These are phyloP conservation scores for Thalia dealbata DNA, from an alignment of 176 grass and related monocot genomes.

Conservation along the genomic window DNA sequence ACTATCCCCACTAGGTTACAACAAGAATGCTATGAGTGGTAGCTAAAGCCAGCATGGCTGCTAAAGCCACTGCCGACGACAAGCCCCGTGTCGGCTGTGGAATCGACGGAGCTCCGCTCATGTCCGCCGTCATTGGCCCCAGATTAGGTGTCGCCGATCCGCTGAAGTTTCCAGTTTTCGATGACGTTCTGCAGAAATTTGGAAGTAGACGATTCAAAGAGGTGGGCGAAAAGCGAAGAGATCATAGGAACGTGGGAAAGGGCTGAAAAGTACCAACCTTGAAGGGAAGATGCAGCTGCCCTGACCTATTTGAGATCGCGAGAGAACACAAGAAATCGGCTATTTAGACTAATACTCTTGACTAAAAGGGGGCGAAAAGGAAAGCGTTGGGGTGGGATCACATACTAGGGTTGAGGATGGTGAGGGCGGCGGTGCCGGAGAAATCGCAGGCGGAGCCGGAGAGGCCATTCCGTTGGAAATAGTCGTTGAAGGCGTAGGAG, in stretches of 20 bases:
- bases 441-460: slow-evolving; percentile 47
- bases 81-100: slow-evolving; percentile 7
- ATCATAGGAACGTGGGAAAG: not conserved
- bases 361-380: not conserved
- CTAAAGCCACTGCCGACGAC: not conserved
- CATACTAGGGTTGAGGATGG: slow-evolving; percentile 54
- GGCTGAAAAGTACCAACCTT: slow-evolving; percentile 34
- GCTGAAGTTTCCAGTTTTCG: slow-evolving; percentile 26
- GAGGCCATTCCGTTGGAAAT: slow-evolving; percentile 44
- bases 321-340: not conserved
- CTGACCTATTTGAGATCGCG: slow-evolving; percentile 21
- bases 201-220: not conserved
- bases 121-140: slow-evolving; percentile 8
- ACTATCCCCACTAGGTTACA: slow-evolving; percentile 1
- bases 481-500: slow-evolving; percentile 73
- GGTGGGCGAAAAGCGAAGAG: not conserved
- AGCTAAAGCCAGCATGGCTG: slow-evolving; percentile 10
- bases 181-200: slow-evolving; percentile 17
- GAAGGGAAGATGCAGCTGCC: slow-evolving; percentile 49
- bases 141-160: slow-evolving; percentile 8
- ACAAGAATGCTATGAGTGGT: not conserved
- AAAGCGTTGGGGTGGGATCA: not conserved
- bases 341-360: not conserved
- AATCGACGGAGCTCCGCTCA: slow-evolving; percentile 12
- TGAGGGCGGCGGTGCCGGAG: slow-evolving; percentile 61